Percentiles rank a stretch among this genome's conserved stretches.
Evolutionary conservation across 108 stramenopile genomes (phyloP).

Genomic region (Cyclotella choctawhatcheeana): DNA sequence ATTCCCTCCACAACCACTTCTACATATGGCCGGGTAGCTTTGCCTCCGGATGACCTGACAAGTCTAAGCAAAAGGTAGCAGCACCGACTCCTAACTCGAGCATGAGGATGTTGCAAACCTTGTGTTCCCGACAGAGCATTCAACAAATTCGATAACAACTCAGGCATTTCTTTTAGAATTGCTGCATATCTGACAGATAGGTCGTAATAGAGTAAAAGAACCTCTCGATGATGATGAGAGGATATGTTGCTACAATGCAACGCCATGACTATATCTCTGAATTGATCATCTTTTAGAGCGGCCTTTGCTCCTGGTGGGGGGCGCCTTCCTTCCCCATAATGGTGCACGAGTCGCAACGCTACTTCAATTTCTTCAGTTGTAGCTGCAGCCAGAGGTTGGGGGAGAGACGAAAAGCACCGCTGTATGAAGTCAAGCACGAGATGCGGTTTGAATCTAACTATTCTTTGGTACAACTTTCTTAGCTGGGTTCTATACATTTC

Average conservation of each 20-base stretch:
- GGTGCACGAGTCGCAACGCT: constrained; percentile 64
- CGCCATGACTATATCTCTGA: constrained; percentile 60
- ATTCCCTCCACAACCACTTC: constrained; percentile 76
- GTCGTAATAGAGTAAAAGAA: constrained; percentile 71
- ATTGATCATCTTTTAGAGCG: constrained; percentile 61
- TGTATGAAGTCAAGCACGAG: constrained; percentile 62
- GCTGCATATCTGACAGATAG: constrained; percentile 65
- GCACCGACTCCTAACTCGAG: constrained; percentile 61
- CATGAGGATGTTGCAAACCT: constrained; percentile 67
- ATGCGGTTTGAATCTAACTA: constrained; percentile 56
- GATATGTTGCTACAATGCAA: constrained; percentile 68
- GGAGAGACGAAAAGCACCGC: constrained; percentile 34
- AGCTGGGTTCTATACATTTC: constrained; percentile 69
- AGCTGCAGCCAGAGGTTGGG: constrained; percentile 44
- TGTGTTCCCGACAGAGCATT: constrained; percentile 57
- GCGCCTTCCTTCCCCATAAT: constrained; percentile 80
- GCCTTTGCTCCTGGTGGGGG: constrained; percentile 73
- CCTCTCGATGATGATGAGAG: constrained; percentile 64
- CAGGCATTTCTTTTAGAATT: constrained; percentile 51
- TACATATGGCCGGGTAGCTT: constrained; percentile 61
- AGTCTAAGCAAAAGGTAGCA: constrained; percentile 69
- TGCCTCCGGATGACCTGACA: constrained; percentile 59
- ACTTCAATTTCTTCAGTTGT: constrained; percentile 64
- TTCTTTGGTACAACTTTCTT: constrained; percentile 66
- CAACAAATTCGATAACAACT: constrained; percentile 59